A percentile compares a stretch with the other conserved stretches of the same genome.
phyloP scores from a whole-genome alignment of 2,329 filamentous ascomycete genomes.

The Fusarium sp. region DNA sequence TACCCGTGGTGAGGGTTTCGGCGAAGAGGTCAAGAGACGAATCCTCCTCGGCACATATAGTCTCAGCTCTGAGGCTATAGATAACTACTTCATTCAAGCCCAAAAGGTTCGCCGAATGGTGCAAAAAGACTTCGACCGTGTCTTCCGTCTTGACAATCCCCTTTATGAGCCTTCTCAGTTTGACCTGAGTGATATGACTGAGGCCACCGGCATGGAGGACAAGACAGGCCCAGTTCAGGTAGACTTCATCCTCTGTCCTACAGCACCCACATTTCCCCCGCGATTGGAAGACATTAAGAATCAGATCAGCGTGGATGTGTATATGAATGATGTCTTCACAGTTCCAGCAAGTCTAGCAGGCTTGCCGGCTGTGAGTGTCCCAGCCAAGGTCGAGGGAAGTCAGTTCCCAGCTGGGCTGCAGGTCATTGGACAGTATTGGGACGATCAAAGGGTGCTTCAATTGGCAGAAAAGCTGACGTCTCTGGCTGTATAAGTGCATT shows the following conservation, averaged over 20 bases:
- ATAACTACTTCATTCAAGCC: constrained; percentile 97
- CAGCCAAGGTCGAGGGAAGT: constrained; percentile 58
- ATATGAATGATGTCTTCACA: constrained; percentile 95
- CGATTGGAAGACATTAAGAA: constrained; percentile 68
- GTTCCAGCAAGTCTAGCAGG: constrained; percentile 95
- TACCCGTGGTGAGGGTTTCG: constrained; percentile 81
- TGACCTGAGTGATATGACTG: constrained; percentile 71
- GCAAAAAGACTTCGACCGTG: constrained; percentile 85
- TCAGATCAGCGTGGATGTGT: constrained; percentile 76
- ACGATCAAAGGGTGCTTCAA: constrained; percentile 74
- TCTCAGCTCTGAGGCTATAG: constrained; percentile 88
- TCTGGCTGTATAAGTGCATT: constrained; percentile 38
- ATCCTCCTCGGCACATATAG: constrained; percentile 93
- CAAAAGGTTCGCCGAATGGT: constrained; percentile 89
- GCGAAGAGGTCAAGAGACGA: constrained; percentile 85
- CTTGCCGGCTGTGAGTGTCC: constrained; percentile 88
- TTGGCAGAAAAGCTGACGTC: constrained; percentile 65
- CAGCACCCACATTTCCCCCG: constrained; percentile 82
- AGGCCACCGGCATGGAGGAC: constrained; percentile 63
- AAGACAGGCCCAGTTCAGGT: constrained; percentile 74
- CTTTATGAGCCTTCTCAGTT: constrained; percentile 69
- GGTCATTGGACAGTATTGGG: constrained; percentile 84
- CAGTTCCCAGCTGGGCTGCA: constrained; percentile 71
- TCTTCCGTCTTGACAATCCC: constrained; percentile 79
- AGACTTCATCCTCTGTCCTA: constrained; percentile 90